Conservation (phyloP, 352 stramenopile genomes). For the Pythium folliculosum region DNA sequence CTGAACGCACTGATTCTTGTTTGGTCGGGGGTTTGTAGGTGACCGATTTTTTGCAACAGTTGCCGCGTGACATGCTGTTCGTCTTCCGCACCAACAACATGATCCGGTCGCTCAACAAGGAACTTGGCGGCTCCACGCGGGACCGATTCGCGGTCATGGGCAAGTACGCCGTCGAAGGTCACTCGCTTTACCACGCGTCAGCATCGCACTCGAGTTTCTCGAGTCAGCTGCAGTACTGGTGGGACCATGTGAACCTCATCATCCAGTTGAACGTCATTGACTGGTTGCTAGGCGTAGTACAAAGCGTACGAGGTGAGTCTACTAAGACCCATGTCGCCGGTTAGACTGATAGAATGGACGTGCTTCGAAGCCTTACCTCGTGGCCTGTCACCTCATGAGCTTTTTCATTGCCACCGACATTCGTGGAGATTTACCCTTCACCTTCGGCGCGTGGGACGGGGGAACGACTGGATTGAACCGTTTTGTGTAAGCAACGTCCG, state of each 20-base stretch:
- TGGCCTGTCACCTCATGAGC: conserved; percentile 22
- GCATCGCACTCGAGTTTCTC: conserved; percentile 3
- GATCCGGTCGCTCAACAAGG: conserved; percentile 89
- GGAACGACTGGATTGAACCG: conserved; percentile 14
- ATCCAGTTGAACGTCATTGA: conserved; percentile 65
- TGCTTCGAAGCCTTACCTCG: background rate
- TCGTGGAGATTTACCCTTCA: conserved; percentile 26
- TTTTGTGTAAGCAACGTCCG: background rate
- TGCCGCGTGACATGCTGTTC: conserved; percentile 91
- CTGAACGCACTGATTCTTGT: background rate
- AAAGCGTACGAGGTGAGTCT: conserved; percentile 34
- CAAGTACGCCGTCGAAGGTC: conserved; percentile 64
- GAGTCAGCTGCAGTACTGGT: conserved; percentile 43
- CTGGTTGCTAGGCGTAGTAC: conserved; percentile 46
- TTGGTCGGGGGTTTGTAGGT: conserved; percentile 34
- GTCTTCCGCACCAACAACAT: conserved; percentile 92
- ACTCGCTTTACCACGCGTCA: conserved; percentile 47
- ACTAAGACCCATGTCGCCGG: conserved; percentile 23
- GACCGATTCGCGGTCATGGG: conserved; percentile 79
- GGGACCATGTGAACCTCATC: conserved; percentile 66
- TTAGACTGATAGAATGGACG: conserved; percentile 11
- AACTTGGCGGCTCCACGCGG: conserved; percentile 76
- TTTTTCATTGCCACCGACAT: conserved; percentile 29
- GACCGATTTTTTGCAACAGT: conserved; percentile 78
- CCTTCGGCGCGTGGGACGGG: conserved; percentile 14